Conservation (phyloP, 768 basidiomycete genomes). For the Leucocoprinus sp. region DNA sequence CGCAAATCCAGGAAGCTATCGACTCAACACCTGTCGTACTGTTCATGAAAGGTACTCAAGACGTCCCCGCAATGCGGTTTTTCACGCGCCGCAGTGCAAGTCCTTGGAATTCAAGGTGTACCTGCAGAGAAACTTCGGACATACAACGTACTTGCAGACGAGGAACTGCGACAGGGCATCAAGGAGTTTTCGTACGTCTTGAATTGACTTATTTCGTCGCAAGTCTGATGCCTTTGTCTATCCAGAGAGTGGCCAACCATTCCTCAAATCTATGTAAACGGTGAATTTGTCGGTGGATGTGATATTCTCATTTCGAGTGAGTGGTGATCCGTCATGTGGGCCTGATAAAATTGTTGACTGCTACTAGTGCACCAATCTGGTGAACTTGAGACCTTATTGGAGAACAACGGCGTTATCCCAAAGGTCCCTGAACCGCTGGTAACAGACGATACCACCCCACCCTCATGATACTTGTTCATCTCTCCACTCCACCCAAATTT, state of each 20-base stretch:
- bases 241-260: constrained; percentile 95
- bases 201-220: background rate
- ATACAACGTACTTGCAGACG: constrained; percentile 84
- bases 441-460: background rate
- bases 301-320: constrained; percentile 88
- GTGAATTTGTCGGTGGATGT: constrained; percentile 95
- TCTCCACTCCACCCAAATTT: too few species aligned
- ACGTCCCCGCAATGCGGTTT: constrained; percentile 88
- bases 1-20: constrained; percentile 68
- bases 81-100: constrained; percentile 88
- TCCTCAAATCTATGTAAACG: constrained; percentile 90
- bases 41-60: constrained; percentile 97
- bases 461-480: too few species aligned
- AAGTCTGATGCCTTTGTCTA: background rate
- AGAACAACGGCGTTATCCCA: constrained; percentile 62
- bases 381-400: constrained; percentile 78
- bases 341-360: constrained; percentile 3
- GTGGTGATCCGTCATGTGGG: constrained; percentile 24
- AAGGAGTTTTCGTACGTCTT: constrained; percentile 91
- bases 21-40: constrained; percentile 74
- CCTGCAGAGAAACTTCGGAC: constrained; percentile 75
- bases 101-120: constrained; percentile 80
- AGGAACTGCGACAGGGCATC: constrained; percentile 75
- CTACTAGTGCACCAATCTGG: constrained; percentile 92
- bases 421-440: constrained; percentile 21